These are phyloP conservation scores for Citrus glauca DNA, from an alignment of 345 rosid genomes.

Conservation along the genomic window DNA sequence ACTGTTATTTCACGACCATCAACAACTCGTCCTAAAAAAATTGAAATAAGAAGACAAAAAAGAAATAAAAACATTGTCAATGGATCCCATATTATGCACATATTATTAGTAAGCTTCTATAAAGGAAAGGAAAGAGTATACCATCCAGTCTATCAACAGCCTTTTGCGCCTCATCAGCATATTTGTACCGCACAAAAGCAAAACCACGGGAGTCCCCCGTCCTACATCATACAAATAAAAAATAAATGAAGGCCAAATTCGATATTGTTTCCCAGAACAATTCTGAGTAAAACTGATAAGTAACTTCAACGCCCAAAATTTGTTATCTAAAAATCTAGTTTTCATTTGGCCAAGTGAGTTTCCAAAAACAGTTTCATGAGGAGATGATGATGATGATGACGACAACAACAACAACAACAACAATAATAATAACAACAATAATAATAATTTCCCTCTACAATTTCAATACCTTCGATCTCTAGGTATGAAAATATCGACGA, in stretches of 20 bases:
- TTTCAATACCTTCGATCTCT: slow-evolving; percentile 68
- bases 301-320: too few relatives aligned
- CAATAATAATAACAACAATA: too few relatives aligned
- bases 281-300: too few relatives aligned
- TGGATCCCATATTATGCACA: too few relatives aligned
- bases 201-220: slow-evolving; percentile 69
- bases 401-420: too few relatives aligned
- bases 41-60: not conserved
- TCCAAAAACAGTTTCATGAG: too few relatives aligned
- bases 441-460: too few relatives aligned
- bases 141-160: slow-evolving; percentile 78
- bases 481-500: slow-evolving; percentile 78
- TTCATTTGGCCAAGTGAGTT: too few relatives aligned
- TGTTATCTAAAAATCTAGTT: too few relatives aligned
- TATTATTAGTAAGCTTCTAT: too few relatives aligned
- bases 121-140: not conserved
- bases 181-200: slow-evolving; percentile 75
- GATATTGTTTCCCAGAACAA: too few relatives aligned
- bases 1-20: slow-evolving; percentile 97
- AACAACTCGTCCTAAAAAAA: slow-evolving; percentile 64
- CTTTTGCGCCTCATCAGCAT: slow-evolving; percentile 72
- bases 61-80: not conserved
- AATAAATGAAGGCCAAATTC: not conserved
- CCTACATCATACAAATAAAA: slow-evolving; percentile 16
- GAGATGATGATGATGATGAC: too few relatives aligned